These are phyloP conservation scores for Mortierella sp. DNA, from an alignment of 371 early-diverging fungal species.

Conservation along the genomic window DNA sequence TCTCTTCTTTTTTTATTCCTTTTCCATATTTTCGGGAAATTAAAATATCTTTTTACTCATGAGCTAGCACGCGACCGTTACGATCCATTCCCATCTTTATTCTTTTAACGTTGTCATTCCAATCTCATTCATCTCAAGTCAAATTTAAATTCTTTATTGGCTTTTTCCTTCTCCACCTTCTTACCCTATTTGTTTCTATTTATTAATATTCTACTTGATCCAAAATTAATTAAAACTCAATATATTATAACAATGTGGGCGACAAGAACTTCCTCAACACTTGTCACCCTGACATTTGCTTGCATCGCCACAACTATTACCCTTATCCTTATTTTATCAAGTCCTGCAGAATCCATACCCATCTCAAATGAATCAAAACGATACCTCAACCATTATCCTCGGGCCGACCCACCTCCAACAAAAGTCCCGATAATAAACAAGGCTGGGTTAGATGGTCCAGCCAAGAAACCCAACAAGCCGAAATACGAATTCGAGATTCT, in stretches of 20 bases:
- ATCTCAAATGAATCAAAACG: not conserved
- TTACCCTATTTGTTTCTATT: not conserved
- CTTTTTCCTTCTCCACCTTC: not conserved
- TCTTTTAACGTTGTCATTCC: not conserved
- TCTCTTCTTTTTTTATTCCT: not conserved
- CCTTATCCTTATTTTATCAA: not conserved
- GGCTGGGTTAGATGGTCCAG: too few species aligned
- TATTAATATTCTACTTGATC: not conserved
- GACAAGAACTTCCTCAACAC: not conserved
- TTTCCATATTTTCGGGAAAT: not conserved
- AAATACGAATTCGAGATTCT: slow-evolving; percentile 21
- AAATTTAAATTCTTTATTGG: too few species aligned
- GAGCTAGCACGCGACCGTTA: not conserved
- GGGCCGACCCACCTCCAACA: slow-evolving; percentile 11
- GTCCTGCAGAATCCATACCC: slow-evolving; percentile 2
- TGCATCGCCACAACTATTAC: not conserved
- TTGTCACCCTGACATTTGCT: not conserved
- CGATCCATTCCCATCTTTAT: not conserved
- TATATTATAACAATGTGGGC: slow-evolving; percentile 4
- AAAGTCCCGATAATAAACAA: slow-evolving; percentile 3
- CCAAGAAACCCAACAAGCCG: slow-evolving; percentile 10
- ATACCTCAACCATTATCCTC: not conserved
- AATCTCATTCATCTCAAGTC: not conserved
- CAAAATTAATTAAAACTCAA: not conserved
- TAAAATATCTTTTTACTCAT: not conserved